These are phyloP conservation scores for Clitopilus passeckerianus DNA, from an alignment of 768 basidiomycete species.

Conservation along the genomic window DNA sequence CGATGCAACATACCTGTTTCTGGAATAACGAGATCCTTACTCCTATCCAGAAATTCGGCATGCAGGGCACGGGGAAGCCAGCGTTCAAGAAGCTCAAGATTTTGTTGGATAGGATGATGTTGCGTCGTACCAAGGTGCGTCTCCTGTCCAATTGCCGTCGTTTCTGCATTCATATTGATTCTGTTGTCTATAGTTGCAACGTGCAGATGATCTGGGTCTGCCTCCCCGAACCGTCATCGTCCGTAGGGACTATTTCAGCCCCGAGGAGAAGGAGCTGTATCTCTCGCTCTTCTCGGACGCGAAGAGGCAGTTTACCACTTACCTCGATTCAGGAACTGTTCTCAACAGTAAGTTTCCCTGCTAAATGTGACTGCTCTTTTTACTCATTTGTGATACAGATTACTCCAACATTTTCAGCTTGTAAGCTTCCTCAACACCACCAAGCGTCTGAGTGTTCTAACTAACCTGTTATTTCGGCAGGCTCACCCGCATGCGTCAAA, in stretches of 20 bases:
- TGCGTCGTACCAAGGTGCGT: constrained; percentile 77
- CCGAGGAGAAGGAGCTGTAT: constrained; percentile 96
- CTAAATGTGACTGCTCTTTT: background rate
- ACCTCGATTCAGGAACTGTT: constrained; percentile 84
- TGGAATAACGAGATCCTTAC: constrained; percentile 97
- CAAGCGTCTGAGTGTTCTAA: background rate
- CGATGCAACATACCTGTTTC: constrained; percentile 90
- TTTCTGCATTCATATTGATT: background rate
- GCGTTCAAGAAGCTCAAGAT: constrained; percentile 94
- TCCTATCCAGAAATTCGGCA: constrained; percentile 90
- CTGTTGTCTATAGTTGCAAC: constrained; percentile 59
- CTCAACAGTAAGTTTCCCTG: constrained; percentile 70
- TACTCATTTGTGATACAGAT: constrained; percentile 35
- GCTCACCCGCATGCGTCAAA: constrained; percentile 93
- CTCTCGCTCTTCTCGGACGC: constrained; percentile 89
- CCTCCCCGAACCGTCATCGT: constrained; percentile 91
- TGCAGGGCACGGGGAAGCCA: constrained; percentile 67
- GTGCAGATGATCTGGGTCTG: constrained; percentile 92
- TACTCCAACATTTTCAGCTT: constrained; percentile 89
- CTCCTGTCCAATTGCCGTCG: background rate
- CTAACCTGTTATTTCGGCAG: constrained; percentile 28
- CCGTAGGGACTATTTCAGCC: constrained; percentile 88
- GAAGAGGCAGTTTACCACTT: constrained; percentile 88
- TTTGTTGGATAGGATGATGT: constrained; percentile 92
- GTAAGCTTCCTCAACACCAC: constrained; percentile 28